Evolutionary conservation across 768 basidiomycete genomes (phyloP).

Genomic region (Mrakia frigida): DNA sequence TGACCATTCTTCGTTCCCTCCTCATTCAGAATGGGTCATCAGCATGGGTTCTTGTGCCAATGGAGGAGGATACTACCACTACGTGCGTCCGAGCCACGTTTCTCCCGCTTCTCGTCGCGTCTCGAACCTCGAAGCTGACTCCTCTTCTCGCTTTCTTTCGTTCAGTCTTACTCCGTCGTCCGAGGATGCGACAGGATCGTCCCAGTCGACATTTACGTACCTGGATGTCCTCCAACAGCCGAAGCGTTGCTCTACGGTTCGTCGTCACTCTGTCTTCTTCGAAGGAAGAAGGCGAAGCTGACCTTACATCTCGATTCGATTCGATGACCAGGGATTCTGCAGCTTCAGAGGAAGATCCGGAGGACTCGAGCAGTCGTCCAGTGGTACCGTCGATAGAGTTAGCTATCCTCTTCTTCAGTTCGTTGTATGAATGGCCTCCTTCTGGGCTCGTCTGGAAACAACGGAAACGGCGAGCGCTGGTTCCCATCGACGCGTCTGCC

Average conservation of each 20-base stretch:
- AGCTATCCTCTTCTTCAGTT: background rate
- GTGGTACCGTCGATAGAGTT: conserved; percentile 57
- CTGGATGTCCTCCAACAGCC: conserved; percentile 51
- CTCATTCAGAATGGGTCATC: conserved; percentile 79
- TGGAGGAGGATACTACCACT: conserved; percentile 62
- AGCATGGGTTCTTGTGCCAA: conserved; percentile 99
- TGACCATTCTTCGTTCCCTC: too few relatives aligned
- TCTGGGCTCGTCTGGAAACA: too few relatives aligned
- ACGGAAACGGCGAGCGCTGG: too few relatives aligned
- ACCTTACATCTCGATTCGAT: background rate
- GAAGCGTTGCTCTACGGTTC: conserved; percentile 67
- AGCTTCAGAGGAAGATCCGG: conserved; percentile 94
- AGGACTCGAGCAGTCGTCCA: conserved; percentile 76
- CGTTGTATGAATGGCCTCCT: background rate
- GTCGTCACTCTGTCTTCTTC: background rate
- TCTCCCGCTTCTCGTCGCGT: background rate
- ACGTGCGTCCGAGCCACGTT: conserved; percentile 18
- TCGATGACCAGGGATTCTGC: conserved; percentile 59
- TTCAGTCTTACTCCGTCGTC: conserved; percentile 84
- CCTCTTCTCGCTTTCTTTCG: conserved; percentile 49
- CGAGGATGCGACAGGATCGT: conserved; percentile 98
- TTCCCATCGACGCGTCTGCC: too few relatives aligned
- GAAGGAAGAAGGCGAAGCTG: conserved; percentile 11
- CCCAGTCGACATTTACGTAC: conserved; percentile 78
- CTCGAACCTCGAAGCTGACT: background rate